phyloP scores from a whole-genome alignment of 768 basidiomycete species.

The Phaeotremella fagi region DNA sequence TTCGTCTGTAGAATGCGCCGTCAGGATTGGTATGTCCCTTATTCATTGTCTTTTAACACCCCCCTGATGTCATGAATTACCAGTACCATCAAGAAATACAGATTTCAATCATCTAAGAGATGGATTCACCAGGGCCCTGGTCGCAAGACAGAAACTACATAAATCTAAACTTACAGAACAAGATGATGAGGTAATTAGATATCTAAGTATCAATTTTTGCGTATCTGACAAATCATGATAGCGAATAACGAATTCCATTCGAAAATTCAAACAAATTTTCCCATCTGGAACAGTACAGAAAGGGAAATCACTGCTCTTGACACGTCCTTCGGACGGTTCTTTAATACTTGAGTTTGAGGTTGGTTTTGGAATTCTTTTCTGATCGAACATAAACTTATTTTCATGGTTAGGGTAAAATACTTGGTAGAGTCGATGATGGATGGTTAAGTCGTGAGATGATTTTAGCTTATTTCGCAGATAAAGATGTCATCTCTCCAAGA shows the following conservation, averaged over 20 bases:
- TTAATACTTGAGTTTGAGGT: constrained; percentile 47
- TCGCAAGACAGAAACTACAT: constrained; percentile 48
- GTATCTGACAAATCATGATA: constrained; percentile 2
- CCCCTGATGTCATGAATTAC: neutral
- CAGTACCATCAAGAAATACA: constrained; percentile 50
- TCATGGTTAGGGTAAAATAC: constrained; percentile 22
- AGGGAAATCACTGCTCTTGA: constrained; percentile 45
- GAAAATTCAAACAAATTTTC: constrained; percentile 48
- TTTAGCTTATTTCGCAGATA: constrained; percentile 48
- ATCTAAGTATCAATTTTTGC: neutral
- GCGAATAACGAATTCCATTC: constrained; percentile 40
- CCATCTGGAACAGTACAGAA: constrained; percentile 38
- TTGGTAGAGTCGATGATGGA: constrained; percentile 43
- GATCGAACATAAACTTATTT: neutral
- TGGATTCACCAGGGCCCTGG: constrained; percentile 49
- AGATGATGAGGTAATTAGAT: constrained; percentile 40
- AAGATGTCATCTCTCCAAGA: constrained; percentile 41
- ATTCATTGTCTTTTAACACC: neutral
- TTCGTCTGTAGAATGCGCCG: constrained; percentile 34
- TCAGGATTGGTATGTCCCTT: constrained; percentile 46
- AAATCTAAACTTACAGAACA: constrained; percentile 30
- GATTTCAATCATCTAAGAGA: constrained; percentile 51
- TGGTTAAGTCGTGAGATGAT: constrained; percentile 47
- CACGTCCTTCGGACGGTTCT: constrained; percentile 31
- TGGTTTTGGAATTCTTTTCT: neutral